Evolutionary conservation across 108 stramenopile genomes (phyloP).

Genomic region (Halocafeteria seosinensis): DNA sequence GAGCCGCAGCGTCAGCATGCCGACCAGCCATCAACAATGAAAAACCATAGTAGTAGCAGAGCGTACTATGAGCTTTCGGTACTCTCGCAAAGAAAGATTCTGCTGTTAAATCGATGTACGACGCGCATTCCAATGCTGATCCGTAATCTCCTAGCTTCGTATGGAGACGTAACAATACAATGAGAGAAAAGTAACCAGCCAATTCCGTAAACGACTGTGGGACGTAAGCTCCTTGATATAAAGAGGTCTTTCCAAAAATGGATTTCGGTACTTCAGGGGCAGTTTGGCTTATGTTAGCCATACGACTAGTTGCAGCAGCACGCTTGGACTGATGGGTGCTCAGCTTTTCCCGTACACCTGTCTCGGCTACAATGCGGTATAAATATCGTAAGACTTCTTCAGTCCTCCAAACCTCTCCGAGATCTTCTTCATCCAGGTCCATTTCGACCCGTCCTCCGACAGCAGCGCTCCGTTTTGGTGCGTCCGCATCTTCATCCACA

Average conservation of each 20-base stretch:
- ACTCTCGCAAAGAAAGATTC: conserved; percentile 32
- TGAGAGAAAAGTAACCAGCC: conserved; percentile 73
- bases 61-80: conserved; percentile 59
- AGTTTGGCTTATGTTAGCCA: conserved; percentile 3
- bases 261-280: too few species aligned
- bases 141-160: conserved; percentile 84
- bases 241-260: too few species aligned
- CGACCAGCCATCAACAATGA: conserved; percentile 70
- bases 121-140: conserved; percentile 50
- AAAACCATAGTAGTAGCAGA: conserved; percentile 80
- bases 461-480: background rate
- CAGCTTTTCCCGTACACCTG: background rate
- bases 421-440: background rate
- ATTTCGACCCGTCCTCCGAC: background rate
- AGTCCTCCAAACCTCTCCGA: background rate
- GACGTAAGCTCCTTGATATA: background rate
- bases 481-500: background rate
- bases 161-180: conserved; percentile 73
- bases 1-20: conserved; percentile 65
- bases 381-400: background rate
- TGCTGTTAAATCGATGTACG: conserved; percentile 35
- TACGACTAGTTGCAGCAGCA: background rate
- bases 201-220: conserved; percentile 12
- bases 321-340: background rate
- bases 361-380: background rate